These are phyloP conservation scores for Urochloa ruziziensis DNA, from an alignment of 176 grass and related monocot genomes.

Conservation along the genomic window DNA sequence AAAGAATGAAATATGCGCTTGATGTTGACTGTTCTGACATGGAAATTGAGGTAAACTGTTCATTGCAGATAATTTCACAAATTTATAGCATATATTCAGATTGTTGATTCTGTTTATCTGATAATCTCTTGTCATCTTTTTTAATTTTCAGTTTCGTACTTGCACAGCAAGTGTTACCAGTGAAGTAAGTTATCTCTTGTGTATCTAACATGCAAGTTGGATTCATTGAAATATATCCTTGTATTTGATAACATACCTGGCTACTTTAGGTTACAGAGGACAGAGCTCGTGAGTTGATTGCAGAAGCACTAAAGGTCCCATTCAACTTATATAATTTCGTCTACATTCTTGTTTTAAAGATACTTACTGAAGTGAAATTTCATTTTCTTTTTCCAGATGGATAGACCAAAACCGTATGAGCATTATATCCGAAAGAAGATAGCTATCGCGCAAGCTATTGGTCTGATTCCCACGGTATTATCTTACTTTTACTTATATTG, in stretches of 20 bases:
- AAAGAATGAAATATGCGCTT: conserved; percentile 10
- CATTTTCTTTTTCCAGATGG: neutral
- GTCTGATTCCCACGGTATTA: conserved; percentile 6
- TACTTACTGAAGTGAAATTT: neutral
- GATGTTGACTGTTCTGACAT: neutral
- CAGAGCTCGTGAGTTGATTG: neutral
- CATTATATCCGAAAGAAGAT: conserved; percentile 30
- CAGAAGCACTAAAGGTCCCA: conserved; percentile 2
- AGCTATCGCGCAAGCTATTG: neutral
- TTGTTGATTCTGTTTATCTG: neutral
- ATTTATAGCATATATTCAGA: neutral
- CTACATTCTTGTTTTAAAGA: neutral
- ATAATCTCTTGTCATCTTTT: neutral
- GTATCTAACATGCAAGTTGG: neutral
- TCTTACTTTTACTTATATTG: neutral
- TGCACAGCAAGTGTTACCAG: conserved; percentile 9
- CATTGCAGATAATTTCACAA: neutral
- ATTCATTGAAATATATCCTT: neutral
- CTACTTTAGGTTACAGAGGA: conserved; percentile 20
- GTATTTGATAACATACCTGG: neutral
- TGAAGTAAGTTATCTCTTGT: conserved; percentile 18
- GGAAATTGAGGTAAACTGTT: conserved; percentile 7
- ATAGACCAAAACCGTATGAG: conserved; percentile 7
- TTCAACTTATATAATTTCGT: neutral
- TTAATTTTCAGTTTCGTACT: conserved; percentile 25